Evolutionary conservation across 1,139 yeast genomes (phyloP), one percentile per base, ranked within the genome.

Genomic region (Yamadazyma spencermartinsiae): DNA sequence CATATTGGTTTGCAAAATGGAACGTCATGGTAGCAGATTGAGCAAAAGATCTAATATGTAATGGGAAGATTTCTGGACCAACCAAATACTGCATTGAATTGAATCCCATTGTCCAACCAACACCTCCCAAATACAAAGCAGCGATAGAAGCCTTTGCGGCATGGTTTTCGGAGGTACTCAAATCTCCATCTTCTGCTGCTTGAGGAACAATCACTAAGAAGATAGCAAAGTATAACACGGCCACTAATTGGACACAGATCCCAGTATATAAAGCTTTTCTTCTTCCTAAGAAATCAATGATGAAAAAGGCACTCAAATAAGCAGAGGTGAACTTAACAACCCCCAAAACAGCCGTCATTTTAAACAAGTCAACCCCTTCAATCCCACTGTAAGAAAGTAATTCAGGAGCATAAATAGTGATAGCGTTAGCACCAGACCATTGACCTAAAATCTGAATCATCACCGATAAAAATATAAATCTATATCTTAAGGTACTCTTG

Each of bases 71-170:
- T 55, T 79, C 85, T 4, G 82, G 68, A 37, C 79, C 80, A 48
- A 79, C 59, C 46, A 80, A 65, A 50, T 79, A 80, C 55, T 79
- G 85, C 40, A 78, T 62, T 3, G 77, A 63, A 58, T 80, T 80
- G 68, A 76, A 80, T 8, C 85, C 85, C 60, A 79, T 56, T 13
- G 80, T 74, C 85, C 85, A 80, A 25, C 82, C 84, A 9, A 69
- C 59, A 42, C 84, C 85, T 29, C 73, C 63, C 32, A 79, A 48
- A 55, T 67, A 78, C 34, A 80, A 57, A 34, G 79, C 68, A 2
- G 81, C 79, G 45, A 77, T 58, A 1, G 83, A 82, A 39, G 68
- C 79, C 37, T 63, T 59, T 31, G 77, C 64, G 4, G 80, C 80
- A 10, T 56, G 48, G 7, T 48, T 39, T 44, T 68, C 57, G 2